Base-by-base conservation (phyloP, 179 eudicot species). In the Pouteria campechiana region DNA sequence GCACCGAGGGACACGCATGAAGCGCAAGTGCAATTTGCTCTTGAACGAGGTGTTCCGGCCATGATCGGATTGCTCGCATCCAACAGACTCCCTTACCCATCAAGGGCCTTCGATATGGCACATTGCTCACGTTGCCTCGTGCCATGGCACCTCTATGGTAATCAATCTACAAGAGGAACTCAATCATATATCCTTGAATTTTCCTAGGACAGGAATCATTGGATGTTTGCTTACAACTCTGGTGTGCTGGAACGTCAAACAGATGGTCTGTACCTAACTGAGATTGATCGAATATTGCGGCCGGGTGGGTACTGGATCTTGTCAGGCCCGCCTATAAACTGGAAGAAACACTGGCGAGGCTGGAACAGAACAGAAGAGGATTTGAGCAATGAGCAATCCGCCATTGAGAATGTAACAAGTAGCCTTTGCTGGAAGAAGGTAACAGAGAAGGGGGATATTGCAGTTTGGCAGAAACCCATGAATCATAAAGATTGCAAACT, bases 61-160 rank as follows among this genome's bases (percentile, higher is more conserved):
- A 32, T 83, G 57, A 76, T 87, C 22, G 96, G 94, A 32, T 75
- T 83, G 30, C 42, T 87, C 3, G 76, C 86, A 22, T 65, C 96
- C 22, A 76, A 70, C 42, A 58, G 94, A 41, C 83, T 87, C 18
- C 96, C 96, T 25, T 87, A 79, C 60, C 96, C 96, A 0, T 79
- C 96, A 0, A 69, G 90, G 48, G 79, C 93, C 33, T 82, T 86
- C 27, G 96, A 86, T 50, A 74, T 86, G 85, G 96, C 96, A 49
- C 96, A 87, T 65, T 86, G 96, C 54, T 86, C 96, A 23, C 93
- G 96, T 32, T 86, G 96, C 51, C 83, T 86, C 59, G 83, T 87
- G 47, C 96, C 94, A 2, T 87, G 96, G 96, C 75, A 67, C 22
- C 68, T 72, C 58, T 49, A 67, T 41, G 96, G 96, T 83, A 79